phyloP scores from a whole-genome alignment of 1,284 basidiomycete species.

The Puccinia brachypodii region DNA sequence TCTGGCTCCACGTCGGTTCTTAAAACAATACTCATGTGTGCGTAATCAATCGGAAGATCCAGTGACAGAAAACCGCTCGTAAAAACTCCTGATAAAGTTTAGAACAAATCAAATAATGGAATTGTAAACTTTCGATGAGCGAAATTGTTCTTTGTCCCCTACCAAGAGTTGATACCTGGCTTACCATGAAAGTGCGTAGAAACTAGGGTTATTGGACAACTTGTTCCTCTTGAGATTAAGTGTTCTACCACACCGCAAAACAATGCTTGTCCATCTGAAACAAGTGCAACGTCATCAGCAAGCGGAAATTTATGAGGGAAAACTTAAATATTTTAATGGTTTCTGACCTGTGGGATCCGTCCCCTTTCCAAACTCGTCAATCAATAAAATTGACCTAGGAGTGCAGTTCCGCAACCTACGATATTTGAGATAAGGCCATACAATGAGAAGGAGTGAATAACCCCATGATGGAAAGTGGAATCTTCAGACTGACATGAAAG shows the following conservation, averaged over 20 bases:
- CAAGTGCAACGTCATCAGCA: background rate
- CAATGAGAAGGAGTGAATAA: background rate
- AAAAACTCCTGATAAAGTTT: constrained; percentile 40
- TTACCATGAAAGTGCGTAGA: constrained; percentile 45
- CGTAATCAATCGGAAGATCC: constrained; percentile 35
- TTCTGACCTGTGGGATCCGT: constrained; percentile 40
- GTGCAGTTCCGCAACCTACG: constrained; percentile 40
- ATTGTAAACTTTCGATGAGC: too few relatives aligned
- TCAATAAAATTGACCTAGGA: constrained; percentile 28
- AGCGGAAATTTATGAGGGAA: background rate
- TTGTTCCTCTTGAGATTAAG: constrained; percentile 23
- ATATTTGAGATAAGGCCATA: background rate
- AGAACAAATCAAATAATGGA: too few relatives aligned
- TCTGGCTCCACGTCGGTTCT: background rate
- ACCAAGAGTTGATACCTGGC: background rate
- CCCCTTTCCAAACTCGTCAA: constrained; percentile 48
- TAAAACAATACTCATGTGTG: constrained; percentile 38
- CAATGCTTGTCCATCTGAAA: constrained; percentile 40
- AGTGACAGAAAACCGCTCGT: constrained; percentile 33
- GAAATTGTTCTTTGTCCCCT: background rate
- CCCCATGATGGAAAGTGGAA: background rate
- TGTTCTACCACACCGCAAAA: constrained; percentile 45
- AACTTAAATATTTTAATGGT: background rate
- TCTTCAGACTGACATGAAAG: constrained; percentile 31
- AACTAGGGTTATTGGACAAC: constrained; percentile 32